Evolutionary conservation across 306 rosid species (phyloP).

Genomic region (Castanopsis chinensis): DNA sequence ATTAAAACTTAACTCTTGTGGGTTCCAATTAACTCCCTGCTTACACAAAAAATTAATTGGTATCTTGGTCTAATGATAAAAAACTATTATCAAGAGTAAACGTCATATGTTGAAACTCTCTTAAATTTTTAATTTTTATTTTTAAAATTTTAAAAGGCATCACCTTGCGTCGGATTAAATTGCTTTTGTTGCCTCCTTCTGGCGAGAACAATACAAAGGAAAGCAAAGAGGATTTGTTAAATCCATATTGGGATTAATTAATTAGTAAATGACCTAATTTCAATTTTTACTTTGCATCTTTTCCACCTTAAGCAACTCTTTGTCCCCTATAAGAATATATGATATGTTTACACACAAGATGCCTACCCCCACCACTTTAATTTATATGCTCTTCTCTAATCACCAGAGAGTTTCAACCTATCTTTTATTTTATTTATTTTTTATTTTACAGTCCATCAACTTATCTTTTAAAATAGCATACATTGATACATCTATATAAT

Average conservation of each 20-base stretch:
- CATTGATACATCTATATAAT: no score
- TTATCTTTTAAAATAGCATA: neutral
- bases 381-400: neutral
- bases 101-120: no score
- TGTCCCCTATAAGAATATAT: conserved; percentile 40
- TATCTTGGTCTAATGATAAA: no score
- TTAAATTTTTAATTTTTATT: no score
- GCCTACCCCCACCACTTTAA: conserved; percentile 29
- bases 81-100: rapidly evolving
- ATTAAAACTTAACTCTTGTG: no score
- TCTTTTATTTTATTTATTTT: no score
- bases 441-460: no score
- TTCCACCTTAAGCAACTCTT: conserved; percentile 35
- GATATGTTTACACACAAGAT: conserved; percentile 21
- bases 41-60: no score
- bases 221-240: conserved; percentile 21
- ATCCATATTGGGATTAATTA: conserved; percentile 27
- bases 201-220: conserved; percentile 24
- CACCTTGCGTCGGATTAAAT: neutral
- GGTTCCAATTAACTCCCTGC: rapidly evolving
- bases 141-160: neutral
- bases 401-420: neutral
- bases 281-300: conserved; percentile 36
- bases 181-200: neutral
- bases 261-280: conserved; percentile 7